A percentile compares a stretch with the other conserved stretches of the same genome.
phyloP scores from a whole-genome alignment of 1,139 yeast genomes.

The Saccharomyces hybrid region DNA sequence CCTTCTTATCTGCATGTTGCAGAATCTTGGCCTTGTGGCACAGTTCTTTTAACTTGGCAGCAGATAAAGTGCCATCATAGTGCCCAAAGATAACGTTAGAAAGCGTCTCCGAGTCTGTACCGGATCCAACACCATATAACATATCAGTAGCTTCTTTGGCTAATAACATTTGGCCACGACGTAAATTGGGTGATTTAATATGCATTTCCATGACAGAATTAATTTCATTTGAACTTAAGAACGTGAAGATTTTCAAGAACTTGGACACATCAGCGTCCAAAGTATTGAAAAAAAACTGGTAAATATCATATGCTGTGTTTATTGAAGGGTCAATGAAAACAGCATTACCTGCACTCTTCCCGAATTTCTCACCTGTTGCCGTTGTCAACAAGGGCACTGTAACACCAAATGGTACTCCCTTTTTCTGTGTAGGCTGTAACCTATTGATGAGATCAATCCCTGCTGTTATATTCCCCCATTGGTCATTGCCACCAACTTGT shows the following conservation, averaged over 20 bases:
- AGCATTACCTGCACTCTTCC: conserved; percentile 96
- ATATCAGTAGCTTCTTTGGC: conserved; percentile 84
- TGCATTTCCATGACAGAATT: conserved; percentile 48
- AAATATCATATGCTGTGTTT: conserved; percentile 75
- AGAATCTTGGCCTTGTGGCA: conserved; percentile 59
- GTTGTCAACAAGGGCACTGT: conserved; percentile 90
- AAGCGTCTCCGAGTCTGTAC: conserved; percentile 55
- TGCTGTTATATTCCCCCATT: conserved; percentile 97
- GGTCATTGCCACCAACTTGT: conserved; percentile 96
- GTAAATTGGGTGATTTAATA: conserved; percentile 46
- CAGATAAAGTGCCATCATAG: conserved; percentile 42
- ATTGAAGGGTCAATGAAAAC: conserved; percentile 67
- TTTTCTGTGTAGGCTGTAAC: conserved; percentile 34
- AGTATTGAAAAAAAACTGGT: conserved; percentile 75
- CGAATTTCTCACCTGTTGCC: conserved; percentile 86
- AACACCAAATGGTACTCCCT: conserved; percentile 51
- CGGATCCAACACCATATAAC: conserved; percentile 72
- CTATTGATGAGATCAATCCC: conserved; percentile 83
- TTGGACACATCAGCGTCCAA: conserved; percentile 70
- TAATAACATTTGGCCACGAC: conserved; percentile 66
- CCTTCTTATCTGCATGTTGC: conserved; percentile 33
- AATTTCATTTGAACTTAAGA: conserved; percentile 59
- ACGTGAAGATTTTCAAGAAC: conserved; percentile 68
- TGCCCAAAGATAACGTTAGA: conserved; percentile 58
- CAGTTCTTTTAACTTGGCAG: conserved; percentile 49